phyloP scores from a whole-genome alignment of 768 basidiomycete genomes.

The Lactarius akahatsu region DNA sequence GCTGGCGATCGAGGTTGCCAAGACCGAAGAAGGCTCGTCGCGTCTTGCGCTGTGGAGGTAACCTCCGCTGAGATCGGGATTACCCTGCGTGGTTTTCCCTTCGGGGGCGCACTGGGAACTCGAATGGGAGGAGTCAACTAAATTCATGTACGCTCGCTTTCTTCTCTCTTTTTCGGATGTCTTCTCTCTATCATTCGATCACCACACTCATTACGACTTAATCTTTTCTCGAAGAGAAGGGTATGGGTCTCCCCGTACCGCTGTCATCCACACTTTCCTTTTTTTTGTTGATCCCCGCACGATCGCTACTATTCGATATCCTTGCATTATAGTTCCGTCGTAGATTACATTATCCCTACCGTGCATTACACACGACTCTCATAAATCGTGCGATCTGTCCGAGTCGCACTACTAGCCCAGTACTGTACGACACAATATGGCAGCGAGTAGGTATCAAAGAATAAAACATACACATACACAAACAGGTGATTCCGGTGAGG shows the following conservation, averaged over 20 bases:
- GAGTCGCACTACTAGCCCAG: no score
- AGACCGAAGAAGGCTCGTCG: slow-evolving; percentile 38
- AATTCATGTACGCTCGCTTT: neutral
- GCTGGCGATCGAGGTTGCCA: slow-evolving; percentile 37
- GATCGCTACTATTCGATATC: neutral
- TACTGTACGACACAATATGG: no score
- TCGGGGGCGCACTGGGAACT: slow-evolving; percentile 34
- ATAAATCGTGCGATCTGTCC: no score
- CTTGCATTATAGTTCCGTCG: no score
- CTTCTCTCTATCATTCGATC: neutral
- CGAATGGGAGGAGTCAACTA: neutral
- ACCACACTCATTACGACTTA: neutral
- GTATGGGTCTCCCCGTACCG: neutral
- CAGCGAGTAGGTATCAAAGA: no score
- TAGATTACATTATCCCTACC: no score
- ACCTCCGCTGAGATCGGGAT: slow-evolving; percentile 30
- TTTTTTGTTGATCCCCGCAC: neutral
- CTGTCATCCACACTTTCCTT: no score
- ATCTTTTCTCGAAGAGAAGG: neutral
- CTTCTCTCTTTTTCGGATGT: no score
- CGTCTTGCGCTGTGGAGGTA: slow-evolving; percentile 33
- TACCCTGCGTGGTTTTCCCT: slow-evolving; percentile 34
- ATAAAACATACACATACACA: no score
- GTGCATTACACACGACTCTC: no score
- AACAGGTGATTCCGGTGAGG: no score